Conservation (phyloP, 495 filamentous ascomycete species). For the Penicillium ucsense region DNA sequence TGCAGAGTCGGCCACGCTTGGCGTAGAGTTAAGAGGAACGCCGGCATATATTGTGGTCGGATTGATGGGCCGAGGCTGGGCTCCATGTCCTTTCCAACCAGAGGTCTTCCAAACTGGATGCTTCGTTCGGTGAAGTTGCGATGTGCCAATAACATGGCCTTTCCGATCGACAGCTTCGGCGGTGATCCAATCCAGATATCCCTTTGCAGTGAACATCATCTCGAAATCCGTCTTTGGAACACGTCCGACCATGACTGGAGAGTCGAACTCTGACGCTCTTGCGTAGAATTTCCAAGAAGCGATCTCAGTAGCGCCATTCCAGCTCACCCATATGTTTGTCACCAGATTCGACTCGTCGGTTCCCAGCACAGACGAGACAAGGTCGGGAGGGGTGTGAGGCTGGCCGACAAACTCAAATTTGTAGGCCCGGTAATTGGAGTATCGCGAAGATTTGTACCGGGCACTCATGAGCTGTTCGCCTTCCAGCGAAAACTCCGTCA, state of each 20-base stretch:
- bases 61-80: conserved; percentile 9
- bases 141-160: conserved; percentile 11
- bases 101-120: conserved; percentile 12
- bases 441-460: conserved; percentile 16
- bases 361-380: conserved; percentile 19
- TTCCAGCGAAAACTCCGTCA: conserved; percentile 41
- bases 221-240: conserved; percentile 19
- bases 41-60: conserved; percentile 4
- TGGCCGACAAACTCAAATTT: conserved; percentile 26
- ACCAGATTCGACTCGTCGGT: conserved; percentile 20
- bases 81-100: conserved; percentile 8
- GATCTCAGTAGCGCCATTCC: conserved; percentile 40
- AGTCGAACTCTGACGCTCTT: conserved; percentile 15
- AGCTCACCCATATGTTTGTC: conserved; percentile 30
- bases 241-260: conserved; percentile 16
- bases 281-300: conserved; percentile 29
- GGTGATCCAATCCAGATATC: conserved; percentile 30
- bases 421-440: conserved; percentile 24
- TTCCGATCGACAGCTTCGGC: conserved; percentile 37
- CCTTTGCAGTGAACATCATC: conserved; percentile 21
- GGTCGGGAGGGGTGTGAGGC: conserved; percentile 16
- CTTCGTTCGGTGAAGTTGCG: conserved; percentile 11
- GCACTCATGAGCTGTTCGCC: conserved; percentile 37
- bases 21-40: too few relatives aligned
- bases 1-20: too few relatives aligned